A percentile compares a stretch with the other conserved stretches of the same genome.
phyloP scores from a whole-genome alignment of 1,284 basidiomycete genomes.

The Paramarasmius palmivorus region DNA sequence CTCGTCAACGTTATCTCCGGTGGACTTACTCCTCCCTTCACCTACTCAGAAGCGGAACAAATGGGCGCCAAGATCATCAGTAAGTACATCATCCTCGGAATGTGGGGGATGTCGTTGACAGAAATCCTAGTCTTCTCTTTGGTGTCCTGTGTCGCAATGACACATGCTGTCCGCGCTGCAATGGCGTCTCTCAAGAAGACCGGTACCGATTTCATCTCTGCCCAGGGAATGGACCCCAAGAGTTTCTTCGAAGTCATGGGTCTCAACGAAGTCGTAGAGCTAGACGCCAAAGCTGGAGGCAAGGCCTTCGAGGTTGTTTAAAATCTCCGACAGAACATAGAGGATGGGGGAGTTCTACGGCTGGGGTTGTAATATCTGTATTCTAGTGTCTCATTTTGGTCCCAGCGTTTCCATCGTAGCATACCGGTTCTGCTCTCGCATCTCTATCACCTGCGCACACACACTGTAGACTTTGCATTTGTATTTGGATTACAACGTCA shows the following conservation, averaged over 20 bases:
- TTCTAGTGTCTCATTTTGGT: not conserved
- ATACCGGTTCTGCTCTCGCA: too few relatives aligned
- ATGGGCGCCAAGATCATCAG: slow-evolving; percentile 78
- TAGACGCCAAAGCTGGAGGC: slow-evolving; percentile 64
- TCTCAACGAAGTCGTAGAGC: slow-evolving; percentile 53
- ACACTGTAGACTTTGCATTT: too few relatives aligned
- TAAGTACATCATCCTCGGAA: slow-evolving; percentile 31
- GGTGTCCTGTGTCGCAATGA: slow-evolving; percentile 71
- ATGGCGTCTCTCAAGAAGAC: slow-evolving; percentile 76
- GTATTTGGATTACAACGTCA: too few relatives aligned
- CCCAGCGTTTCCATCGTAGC: too few relatives aligned
- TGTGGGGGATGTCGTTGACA: too few relatives aligned
- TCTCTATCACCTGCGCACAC: too few relatives aligned
- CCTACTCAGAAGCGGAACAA: slow-evolving; percentile 63
- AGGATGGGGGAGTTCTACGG: too few relatives aligned
- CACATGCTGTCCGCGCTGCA: slow-evolving; percentile 70
- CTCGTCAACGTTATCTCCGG: slow-evolving; percentile 80
- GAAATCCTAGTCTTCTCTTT: slow-evolving; percentile 72
- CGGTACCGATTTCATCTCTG: slow-evolving; percentile 67
- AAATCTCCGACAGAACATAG: not conserved
- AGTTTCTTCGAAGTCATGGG: slow-evolving; percentile 78
- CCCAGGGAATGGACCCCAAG: slow-evolving; percentile 76
- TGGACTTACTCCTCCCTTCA: slow-evolving; percentile 74
- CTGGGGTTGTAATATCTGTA: not conserved
- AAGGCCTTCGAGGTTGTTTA: slow-evolving; percentile 53